Percentiles rank a stretch among this genome's conserved stretches.
Conservation (phyloP, 345 rosid species). For the Clarkia xantiana region DNA sequence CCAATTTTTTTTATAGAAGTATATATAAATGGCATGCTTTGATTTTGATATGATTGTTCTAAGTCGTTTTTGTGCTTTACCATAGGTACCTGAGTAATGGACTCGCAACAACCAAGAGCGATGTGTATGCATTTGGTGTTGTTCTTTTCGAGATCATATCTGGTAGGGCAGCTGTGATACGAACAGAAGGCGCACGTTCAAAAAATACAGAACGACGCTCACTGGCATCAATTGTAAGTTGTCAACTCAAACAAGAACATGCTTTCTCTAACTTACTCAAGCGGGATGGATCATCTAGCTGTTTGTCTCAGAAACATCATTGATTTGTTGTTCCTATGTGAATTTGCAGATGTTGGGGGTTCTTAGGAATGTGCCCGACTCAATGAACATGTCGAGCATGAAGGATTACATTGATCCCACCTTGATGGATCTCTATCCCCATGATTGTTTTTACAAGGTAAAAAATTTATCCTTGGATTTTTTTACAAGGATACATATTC, state of each 20-base stretch:
- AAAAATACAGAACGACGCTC: slow-evolving; percentile 82
- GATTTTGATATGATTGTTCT: not conserved
- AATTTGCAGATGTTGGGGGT: slow-evolving; percentile 63
- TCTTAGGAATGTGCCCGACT: slow-evolving; percentile 57
- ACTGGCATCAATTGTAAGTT: slow-evolving; percentile 66
- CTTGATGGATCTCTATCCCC: slow-evolving; percentile 80
- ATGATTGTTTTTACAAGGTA: slow-evolving; percentile 93
- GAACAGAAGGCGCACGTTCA: slow-evolving; percentile 37
- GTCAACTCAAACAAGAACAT: not conserved
- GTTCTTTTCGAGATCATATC: slow-evolving; percentile 84
- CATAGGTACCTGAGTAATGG: slow-evolving; percentile 79
- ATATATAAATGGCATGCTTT: too few relatives aligned
- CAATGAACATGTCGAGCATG: slow-evolving; percentile 55
- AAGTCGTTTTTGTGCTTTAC: slow-evolving; percentile 4
- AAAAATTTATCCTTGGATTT: not conserved
- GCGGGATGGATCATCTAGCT: not conserved
- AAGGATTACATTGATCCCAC: slow-evolving; percentile 60
- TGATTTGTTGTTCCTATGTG: slow-evolving; percentile 1
- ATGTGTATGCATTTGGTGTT: slow-evolving; percentile 91
- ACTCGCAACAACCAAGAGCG: slow-evolving; percentile 75
- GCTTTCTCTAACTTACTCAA: too few relatives aligned
- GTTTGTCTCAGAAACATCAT: not conserved
- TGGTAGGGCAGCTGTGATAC: slow-evolving; percentile 74
- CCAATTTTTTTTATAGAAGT: too few relatives aligned
- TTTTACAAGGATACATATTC: too few relatives aligned